Conservation (phyloP, 805 yeast genomes). For the Helenozyma baotianmanensis region DNA sequence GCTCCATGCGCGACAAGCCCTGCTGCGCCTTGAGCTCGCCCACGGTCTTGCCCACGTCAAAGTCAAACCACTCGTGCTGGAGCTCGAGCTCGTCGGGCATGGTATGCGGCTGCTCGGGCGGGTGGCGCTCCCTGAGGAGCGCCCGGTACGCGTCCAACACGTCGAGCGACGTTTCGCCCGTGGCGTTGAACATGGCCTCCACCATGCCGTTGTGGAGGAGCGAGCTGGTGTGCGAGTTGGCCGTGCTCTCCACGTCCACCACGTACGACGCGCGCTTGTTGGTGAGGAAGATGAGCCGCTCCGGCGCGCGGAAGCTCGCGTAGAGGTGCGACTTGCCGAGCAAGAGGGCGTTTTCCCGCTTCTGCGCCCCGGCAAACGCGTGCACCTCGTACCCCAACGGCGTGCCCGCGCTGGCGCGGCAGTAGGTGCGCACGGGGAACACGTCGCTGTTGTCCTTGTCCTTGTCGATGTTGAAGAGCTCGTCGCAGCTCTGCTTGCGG, state of each 20-base stretch:
- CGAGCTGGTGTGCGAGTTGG: conserved; percentile 15
- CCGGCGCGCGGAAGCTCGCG: conserved; percentile 25
- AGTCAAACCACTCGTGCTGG: conserved; percentile 20
- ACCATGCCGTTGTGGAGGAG: conserved; percentile 23
- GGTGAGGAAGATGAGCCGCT: conserved; percentile 27
- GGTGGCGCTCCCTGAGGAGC: conserved; percentile 8
- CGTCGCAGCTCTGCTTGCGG: conserved; percentile 14
- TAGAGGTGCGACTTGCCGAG: conserved; percentile 27
- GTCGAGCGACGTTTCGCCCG: conserved; percentile 3
- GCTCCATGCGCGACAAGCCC: conserved; percentile 9
- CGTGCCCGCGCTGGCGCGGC: conserved; percentile 12
- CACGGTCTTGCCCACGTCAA: conserved; percentile 18
- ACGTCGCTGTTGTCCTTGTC: conserved; percentile 6
- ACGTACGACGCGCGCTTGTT: conserved; percentile 17
- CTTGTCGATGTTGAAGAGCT: conserved; percentile 16
- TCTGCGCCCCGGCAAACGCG: conserved; percentile 21
- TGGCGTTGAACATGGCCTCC: conserved; percentile 5
- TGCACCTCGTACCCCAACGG: conserved; percentile 22
- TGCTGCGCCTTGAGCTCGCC: conserved; percentile 16
- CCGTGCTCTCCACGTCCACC: conserved; percentile 14
- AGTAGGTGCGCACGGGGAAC: conserved; percentile 15
- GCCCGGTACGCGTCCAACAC: conserved; percentile 12
- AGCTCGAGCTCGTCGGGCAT: too few species aligned
- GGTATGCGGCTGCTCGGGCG: conserved; percentile 5
- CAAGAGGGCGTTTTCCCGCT: conserved; percentile 20